Evolutionary conservation across 768 basidiomycete species (phyloP).

Genomic region (Saitozyma sp.): DNA sequence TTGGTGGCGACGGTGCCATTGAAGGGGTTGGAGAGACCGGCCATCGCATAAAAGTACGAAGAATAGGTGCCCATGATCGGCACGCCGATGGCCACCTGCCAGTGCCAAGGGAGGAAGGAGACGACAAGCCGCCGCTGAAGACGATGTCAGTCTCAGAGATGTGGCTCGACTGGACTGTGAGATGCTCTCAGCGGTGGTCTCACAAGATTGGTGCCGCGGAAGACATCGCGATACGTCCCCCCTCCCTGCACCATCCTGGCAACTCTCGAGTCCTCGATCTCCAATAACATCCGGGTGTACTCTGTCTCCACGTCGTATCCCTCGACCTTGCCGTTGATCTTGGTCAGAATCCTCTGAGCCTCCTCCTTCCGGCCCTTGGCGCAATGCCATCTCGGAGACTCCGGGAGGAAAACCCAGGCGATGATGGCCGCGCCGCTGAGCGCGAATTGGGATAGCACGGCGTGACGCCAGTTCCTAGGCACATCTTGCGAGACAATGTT

Average conservation of each 20-base stretch:
- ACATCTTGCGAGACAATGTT: too few species aligned
- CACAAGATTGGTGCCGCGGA: slow-evolving; percentile 17
- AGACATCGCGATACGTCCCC: slow-evolving; percentile 9
- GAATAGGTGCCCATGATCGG: slow-evolving; percentile 13
- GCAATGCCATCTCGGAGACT: slow-evolving; percentile 8
- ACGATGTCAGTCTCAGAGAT: slow-evolving; percentile 1
- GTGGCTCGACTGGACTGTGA: slow-evolving; percentile 12
- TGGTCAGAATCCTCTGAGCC: not conserved
- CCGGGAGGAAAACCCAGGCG: slow-evolving; percentile 4
- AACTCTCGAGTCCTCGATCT: slow-evolving; percentile 9
- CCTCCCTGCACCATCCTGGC: not conserved
- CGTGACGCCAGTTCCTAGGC: too few species aligned
- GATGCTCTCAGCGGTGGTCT: not conserved
- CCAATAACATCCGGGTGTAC: slow-evolving; percentile 10
- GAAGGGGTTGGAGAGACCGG: slow-evolving; percentile 23
- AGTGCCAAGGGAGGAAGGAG: not conserved
- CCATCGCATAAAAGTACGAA: slow-evolving; percentile 25
- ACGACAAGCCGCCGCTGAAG: not conserved
- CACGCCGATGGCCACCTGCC: slow-evolving; percentile 1
- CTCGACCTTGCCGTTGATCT: slow-evolving; percentile 11
- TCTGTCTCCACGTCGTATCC: slow-evolving; percentile 23
- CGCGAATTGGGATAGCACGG: too few species aligned
- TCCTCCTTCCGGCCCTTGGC: slow-evolving; percentile 5
- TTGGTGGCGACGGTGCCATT: slow-evolving; percentile 10
- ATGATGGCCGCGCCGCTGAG: not conserved